These are phyloP conservation scores for Aphanomyces astaci DNA, from an alignment of 352 stramenopile species.

Conservation along the genomic window DNA sequence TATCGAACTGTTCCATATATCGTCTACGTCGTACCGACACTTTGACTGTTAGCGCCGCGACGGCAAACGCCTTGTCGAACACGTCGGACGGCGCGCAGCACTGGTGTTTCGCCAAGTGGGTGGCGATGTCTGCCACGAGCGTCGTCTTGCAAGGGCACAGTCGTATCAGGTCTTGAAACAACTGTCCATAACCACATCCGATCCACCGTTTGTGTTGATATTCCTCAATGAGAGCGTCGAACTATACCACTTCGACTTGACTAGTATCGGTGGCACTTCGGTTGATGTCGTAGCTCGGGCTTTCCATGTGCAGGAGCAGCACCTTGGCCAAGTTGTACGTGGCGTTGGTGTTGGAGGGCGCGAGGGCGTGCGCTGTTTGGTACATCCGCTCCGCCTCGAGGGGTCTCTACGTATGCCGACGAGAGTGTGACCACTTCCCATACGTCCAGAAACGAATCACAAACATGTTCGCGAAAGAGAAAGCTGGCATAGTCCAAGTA, in stretches of 20 bases:
- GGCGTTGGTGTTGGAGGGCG: not conserved
- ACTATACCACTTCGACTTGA: not conserved
- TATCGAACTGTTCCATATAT: too few relatives aligned
- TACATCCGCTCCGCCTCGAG: not conserved
- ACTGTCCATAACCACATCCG: too few relatives aligned
- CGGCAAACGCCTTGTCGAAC: not conserved
- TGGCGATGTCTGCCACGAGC: not conserved
- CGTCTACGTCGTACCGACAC: not conserved
- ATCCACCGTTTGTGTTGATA: too few relatives aligned
- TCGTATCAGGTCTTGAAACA: constrained; percentile 5
- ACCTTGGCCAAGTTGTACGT: not conserved
- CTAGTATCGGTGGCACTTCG: not conserved
- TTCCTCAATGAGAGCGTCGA: too few relatives aligned
- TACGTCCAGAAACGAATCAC: too few relatives aligned
- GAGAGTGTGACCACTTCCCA: too few relatives aligned
- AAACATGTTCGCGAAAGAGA: not conserved
- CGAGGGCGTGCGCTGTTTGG: not conserved
- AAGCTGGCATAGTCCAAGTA: not conserved
- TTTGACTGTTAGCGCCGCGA: not conserved
- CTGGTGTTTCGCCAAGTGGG: not conserved
- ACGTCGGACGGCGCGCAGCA: not conserved
- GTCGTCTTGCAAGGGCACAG: not conserved
- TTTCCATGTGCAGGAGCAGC: not conserved
- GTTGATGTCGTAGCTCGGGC: constrained; percentile 8
- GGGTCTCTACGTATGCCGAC: not conserved